These are phyloP conservation scores for Cercospora sp. DNA, from an alignment of 2,329 filamentous ascomycete species.

Conservation along the genomic window DNA sequence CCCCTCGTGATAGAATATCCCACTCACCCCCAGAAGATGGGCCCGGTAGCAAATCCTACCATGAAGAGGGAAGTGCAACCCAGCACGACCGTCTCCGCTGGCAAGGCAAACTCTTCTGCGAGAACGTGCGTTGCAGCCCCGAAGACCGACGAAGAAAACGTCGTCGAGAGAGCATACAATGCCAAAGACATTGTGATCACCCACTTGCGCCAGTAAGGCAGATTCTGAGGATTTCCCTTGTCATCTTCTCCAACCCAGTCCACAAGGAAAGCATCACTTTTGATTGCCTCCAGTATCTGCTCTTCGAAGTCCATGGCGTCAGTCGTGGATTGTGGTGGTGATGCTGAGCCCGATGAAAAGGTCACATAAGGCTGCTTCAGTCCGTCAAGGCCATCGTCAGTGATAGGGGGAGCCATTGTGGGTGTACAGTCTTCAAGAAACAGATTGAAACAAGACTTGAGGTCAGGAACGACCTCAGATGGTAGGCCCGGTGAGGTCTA, in stretches of 20 bases:
- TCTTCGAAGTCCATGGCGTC: slow-evolving; percentile 7
- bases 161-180: slow-evolving; percentile 16
- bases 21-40: slow-evolving; percentile 41
- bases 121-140: slow-evolving; percentile 12
- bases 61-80: slow-evolving; percentile 62
- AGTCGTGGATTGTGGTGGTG: not conserved
- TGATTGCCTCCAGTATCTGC: slow-evolving; percentile 9
- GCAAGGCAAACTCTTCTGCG: slow-evolving; percentile 12
- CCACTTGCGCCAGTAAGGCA: slow-evolving; percentile 20
- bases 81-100: slow-evolving; percentile 15
- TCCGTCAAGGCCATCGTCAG: not conserved
- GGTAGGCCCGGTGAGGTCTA: not conserved
- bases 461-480: not conserved
- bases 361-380: not conserved
- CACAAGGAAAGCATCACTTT: slow-evolving; percentile 14
- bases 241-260: slow-evolving; percentile 21
- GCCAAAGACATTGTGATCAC: slow-evolving; percentile 19
- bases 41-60: slow-evolving; percentile 59
- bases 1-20: not conserved
- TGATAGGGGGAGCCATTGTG: not conserved
- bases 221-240: slow-evolving; percentile 19
- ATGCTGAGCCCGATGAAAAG: not conserved
- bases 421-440: not conserved
- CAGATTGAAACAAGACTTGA: not conserved
- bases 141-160: slow-evolving; percentile 20